Evolutionary conservation across 2,329 filamentous ascomycete species (phyloP).

Genomic region (Calycina herbarum): DNA sequence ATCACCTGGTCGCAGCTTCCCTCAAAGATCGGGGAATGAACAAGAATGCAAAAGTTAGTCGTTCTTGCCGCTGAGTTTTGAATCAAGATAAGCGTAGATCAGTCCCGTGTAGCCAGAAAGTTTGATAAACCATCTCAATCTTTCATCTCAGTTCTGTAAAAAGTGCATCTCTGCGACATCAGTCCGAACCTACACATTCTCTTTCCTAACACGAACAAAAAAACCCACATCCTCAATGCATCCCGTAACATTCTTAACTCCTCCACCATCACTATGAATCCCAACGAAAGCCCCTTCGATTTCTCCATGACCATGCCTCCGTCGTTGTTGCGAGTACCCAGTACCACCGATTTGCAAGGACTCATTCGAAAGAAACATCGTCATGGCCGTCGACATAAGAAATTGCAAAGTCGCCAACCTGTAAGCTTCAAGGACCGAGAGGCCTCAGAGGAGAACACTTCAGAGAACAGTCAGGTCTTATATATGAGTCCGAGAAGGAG

Average conservation of each 20-base stretch:
- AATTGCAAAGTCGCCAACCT: not conserved
- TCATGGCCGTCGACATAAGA: not conserved
- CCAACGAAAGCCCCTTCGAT: not conserved
- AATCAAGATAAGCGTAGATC: not conserved
- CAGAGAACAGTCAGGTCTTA: slow-evolving; percentile 30
- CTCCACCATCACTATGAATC: slow-evolving; percentile 11
- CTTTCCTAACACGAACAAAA: not conserved
- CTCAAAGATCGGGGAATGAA: too few relatives aligned
- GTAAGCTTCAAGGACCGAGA: not conserved
- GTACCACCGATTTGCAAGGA: slow-evolving; percentile 5
- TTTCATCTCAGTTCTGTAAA: not conserved
- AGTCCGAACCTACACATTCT: not conserved
- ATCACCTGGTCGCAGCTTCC: too few relatives aligned
- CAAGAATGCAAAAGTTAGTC: too few relatives aligned
- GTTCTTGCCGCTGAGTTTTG: not conserved
- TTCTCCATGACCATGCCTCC: not conserved
- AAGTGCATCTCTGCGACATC: not conserved
- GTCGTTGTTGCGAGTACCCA: slow-evolving; percentile 2
- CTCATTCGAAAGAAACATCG: not conserved
- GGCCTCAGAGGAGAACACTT: slow-evolving; percentile 13
- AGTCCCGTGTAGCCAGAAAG: not conserved
- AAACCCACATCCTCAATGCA: not conserved
- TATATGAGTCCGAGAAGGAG: slow-evolving; percentile 25
- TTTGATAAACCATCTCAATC: not conserved
- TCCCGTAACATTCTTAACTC: not conserved